phyloP scores from a whole-genome alignment of 2,329 filamentous ascomycete species.

The Teratosphaeria pseudoeucalypti region DNA sequence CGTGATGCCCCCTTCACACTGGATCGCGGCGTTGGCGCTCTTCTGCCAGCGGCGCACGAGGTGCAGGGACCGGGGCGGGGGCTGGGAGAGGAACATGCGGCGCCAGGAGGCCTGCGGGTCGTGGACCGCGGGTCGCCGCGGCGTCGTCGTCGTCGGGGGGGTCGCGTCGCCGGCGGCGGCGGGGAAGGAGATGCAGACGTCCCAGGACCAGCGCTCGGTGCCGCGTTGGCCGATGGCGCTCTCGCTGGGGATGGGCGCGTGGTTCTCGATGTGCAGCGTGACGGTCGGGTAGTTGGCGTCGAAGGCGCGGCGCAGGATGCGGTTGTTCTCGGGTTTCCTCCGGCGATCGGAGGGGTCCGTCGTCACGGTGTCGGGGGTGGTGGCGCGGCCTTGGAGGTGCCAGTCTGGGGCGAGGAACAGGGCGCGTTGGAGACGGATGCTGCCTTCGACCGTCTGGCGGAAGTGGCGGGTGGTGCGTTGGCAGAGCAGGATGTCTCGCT shows the following conservation, averaged over 20 bases:
- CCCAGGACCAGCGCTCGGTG: slow-evolving; percentile 24
- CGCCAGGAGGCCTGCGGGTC: slow-evolving; percentile 3
- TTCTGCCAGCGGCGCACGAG: slow-evolving; percentile 11
- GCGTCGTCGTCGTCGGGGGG: too few species aligned
- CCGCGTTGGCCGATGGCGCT: slow-evolving; percentile 1
- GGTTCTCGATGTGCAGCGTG: slow-evolving; percentile 20
- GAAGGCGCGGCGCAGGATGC: slow-evolving; percentile 23
- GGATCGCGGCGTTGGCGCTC: slow-evolving; percentile 11
- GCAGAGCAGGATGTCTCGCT: slow-evolving; percentile 23
- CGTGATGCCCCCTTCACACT: slow-evolving; percentile 11
- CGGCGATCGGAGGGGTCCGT: slow-evolving; percentile 10
- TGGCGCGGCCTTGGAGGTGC: slow-evolving; percentile 17
- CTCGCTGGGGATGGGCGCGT: slow-evolving; percentile 9
- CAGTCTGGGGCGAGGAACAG: slow-evolving; percentile 28
- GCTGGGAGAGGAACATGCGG: slow-evolving; percentile 15
- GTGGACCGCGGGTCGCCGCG: not conserved
- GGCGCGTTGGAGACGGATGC: slow-evolving; percentile 19
- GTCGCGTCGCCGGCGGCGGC: not conserved
- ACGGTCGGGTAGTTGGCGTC: slow-evolving; percentile 26
- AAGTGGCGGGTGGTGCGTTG: slow-evolving; percentile 24
- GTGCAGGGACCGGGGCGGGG: slow-evolving; percentile 11
- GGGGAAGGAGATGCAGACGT: slow-evolving; percentile 18
- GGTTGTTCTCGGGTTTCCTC: slow-evolving; percentile 25
- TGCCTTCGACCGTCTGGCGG: slow-evolving; percentile 17
- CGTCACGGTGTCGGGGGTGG: slow-evolving; percentile 10